Evolutionary conservation across 164 flowering plant species (phyloP).

Genomic region (Liquidambar formosana): DNA sequence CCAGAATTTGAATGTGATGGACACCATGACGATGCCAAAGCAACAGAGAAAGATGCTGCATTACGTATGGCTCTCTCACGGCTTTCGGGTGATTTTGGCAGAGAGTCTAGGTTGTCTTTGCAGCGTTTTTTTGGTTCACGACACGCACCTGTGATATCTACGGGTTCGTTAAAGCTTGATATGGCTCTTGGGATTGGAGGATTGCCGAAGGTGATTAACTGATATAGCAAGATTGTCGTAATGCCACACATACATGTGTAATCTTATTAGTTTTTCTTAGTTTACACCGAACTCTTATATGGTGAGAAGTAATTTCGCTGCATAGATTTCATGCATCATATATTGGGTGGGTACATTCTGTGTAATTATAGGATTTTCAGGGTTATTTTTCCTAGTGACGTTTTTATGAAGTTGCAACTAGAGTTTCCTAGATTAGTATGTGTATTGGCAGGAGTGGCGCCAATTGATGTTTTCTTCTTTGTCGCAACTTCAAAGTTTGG

Average conservation of each 20-base stretch:
- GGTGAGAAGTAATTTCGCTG: no score
- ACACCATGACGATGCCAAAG: conserved; percentile 44
- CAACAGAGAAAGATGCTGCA: conserved; percentile 58
- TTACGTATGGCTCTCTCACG: conserved; percentile 60
- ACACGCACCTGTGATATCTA: conserved; percentile 59
- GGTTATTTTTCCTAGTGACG: no score
- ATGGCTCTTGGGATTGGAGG: conserved; percentile 86
- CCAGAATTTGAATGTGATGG: conserved; percentile 57
- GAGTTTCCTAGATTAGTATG: no score
- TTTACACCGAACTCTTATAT: no score
- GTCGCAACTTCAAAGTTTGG: no score
- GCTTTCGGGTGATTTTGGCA: conserved; percentile 63
- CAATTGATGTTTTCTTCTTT: no score
- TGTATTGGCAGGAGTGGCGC: no score
- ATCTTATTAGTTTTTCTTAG: no score
- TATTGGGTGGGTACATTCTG: no score
- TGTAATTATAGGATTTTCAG: no score
- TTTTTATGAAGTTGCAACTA: no score
- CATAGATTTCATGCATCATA: no score
- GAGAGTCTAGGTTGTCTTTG: conserved; percentile 73
- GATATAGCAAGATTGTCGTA: not conserved
- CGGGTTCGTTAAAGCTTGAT: conserved; percentile 84
- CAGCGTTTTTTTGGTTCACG: conserved; percentile 58
- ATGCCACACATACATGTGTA: not conserved
- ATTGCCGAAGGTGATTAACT: conserved; percentile 67